Base-by-base conservation (phyloP, 148 eudicot species). In the Selenicereus undatus region DNA sequence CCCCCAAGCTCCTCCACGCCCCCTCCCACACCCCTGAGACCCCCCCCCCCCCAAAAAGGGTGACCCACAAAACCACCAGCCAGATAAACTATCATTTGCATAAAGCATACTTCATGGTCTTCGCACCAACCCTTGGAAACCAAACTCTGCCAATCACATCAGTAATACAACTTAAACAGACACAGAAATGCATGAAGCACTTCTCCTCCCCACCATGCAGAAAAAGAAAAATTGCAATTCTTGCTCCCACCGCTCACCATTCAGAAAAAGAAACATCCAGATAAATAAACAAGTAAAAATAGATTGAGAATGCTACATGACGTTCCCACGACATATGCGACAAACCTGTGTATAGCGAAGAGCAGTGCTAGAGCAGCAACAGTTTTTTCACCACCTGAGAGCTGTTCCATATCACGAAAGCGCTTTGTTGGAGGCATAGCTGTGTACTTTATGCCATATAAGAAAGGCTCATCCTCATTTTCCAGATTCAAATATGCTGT, bases 371-470 rank as follows among this genome's bases (percentile, higher is more conserved):
- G 93, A 80, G 99, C 99, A 32, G 99, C 98, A 82, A 97, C 99
- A 66, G 99, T 97, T 88, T 97, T 97, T 86, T 97, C 99, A 78
- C 99, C 99, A 76, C 99, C 99, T 73, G 99, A 97, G 43, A 97
- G 90, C 77, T 92, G 98, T 54, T 94, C 97, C 99, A 97, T 94
- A 83, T 92, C 99, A 83, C 98, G 97, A 71, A 88, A 97, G 7
- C 98, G 97, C 90, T 94, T 97, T 21, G 98, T 92, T 79, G 99
- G 99, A 77, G 99, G 98, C 99, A 97, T 97, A 54, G 98, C 95
- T 72, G 95, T 90, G 87, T 86, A 97, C 86, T 89, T 92, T 72
- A 97, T 91, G 69, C 99, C 99, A 84, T 91, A 83, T 75, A 94
- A 88, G 84, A 90, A 97, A 29, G 98, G 99, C 30, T 97, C 99